Percentiles rank a stretch among this genome's conserved stretches.
Evolutionary conservation across 352 stramenopile species (phyloP).

Genomic region (Phytopythium delawarense): DNA sequence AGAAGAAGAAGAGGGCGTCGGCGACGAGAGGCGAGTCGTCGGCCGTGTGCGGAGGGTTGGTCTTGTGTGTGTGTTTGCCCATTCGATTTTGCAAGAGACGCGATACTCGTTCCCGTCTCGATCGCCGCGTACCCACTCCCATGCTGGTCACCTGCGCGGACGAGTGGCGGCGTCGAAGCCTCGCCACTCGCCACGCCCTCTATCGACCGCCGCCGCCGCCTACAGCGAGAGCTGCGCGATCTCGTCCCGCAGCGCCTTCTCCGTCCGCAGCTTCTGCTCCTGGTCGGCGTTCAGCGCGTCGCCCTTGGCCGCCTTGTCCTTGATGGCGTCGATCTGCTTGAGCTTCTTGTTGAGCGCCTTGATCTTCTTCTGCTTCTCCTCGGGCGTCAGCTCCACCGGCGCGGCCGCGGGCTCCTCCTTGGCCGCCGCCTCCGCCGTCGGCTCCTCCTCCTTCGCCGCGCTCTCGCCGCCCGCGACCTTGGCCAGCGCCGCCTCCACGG

Average conservation of each 20-base stretch:
- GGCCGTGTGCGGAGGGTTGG: not conserved
- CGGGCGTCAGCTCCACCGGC: conserved; percentile 39
- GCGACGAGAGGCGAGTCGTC: not conserved
- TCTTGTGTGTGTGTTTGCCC: not conserved
- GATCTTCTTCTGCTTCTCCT: conserved; percentile 85
- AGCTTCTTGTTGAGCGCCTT: conserved; percentile 84
- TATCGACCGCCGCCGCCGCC: not conserved
- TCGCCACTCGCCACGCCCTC: not conserved
- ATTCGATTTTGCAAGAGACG: conserved; percentile 1
- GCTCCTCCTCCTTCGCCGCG: conserved; percentile 17
- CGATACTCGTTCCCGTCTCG: not conserved
- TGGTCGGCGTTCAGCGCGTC: conserved; percentile 81
- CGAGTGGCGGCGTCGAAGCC: too few species aligned
- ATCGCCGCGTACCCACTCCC: not conserved
- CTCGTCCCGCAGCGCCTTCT: conserved; percentile 64
- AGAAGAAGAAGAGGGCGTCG: not conserved
- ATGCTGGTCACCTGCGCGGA: not conserved
- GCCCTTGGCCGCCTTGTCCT: conserved; percentile 67
- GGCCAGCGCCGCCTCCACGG: conserved; percentile 54
- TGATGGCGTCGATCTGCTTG: conserved; percentile 85
- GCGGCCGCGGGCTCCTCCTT: conserved; percentile 12
- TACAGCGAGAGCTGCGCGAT: conserved; percentile 48
- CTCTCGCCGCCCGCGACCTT: conserved; percentile 25
- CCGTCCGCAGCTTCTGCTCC: conserved; percentile 65
- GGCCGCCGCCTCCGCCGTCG: conserved; percentile 6